Conservation (phyloP, 2,329 filamentous ascomycete species). For the Xenoacremonium recifei region DNA sequence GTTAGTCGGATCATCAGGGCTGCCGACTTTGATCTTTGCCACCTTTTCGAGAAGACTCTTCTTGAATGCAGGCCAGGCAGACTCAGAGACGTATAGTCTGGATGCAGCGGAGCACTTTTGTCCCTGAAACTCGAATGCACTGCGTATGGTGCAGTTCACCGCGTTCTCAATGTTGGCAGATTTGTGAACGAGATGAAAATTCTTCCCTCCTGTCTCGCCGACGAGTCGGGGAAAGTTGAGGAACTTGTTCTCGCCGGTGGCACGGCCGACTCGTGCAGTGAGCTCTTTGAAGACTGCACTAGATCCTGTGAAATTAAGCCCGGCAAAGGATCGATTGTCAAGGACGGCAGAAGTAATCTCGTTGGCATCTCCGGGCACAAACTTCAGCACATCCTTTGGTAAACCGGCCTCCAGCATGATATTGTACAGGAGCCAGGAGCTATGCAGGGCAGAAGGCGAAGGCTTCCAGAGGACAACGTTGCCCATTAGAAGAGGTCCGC, state of each 20-base stretch:
- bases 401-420: constrained; percentile 39
- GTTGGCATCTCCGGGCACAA: constrained; percentile 35
- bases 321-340: constrained; percentile 1
- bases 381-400: constrained; percentile 34
- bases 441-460: constrained; percentile 27
- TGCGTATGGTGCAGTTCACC: constrained; percentile 44
- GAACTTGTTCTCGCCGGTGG: constrained; percentile 16
- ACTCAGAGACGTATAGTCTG: constrained; percentile 52
- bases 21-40: constrained; percentile 31
- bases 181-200: constrained; percentile 29
- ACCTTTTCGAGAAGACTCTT: constrained; percentile 31
- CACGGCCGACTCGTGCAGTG: constrained; percentile 25
- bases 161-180: constrained; percentile 47
- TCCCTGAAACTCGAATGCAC: constrained; percentile 50
- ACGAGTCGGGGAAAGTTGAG: constrained; percentile 41
- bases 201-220: constrained; percentile 52
- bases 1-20: constrained; percentile 29
- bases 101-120: constrained; percentile 53
- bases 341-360: constrained; percentile 29
- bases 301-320: constrained; percentile 34
- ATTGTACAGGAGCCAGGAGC: constrained; percentile 33
- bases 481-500: not conserved
- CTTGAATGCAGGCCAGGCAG: constrained; percentile 22
- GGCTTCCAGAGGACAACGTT: constrained; percentile 35
- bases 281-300: constrained; percentile 33